phyloP scores from a whole-genome alignment of 768 basidiomycete genomes.

The Cantharellus anzutake region DNA sequence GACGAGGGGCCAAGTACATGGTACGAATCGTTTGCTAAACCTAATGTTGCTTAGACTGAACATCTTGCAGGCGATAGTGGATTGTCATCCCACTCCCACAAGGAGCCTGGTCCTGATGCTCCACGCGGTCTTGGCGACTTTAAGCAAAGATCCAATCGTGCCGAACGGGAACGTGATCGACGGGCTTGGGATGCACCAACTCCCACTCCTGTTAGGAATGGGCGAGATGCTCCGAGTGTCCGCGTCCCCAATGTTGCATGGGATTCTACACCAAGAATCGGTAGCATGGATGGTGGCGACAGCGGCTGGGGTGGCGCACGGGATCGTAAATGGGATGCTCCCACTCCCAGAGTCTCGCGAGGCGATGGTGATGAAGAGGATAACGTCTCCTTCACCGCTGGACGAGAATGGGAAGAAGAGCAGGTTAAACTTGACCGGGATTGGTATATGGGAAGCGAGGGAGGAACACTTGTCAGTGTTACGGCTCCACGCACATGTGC shows the following conservation, averaged over 20 bases:
- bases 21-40: constrained; percentile 18
- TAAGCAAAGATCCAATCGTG: constrained; percentile 72
- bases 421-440: constrained; percentile 81
- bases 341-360: constrained; percentile 51
- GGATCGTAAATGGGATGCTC: constrained; percentile 57
- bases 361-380: constrained; percentile 33
- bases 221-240: constrained; percentile 57
- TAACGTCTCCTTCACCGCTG: constrained; percentile 45
- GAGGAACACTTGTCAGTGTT: constrained; percentile 43
- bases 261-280: constrained; percentile 74
- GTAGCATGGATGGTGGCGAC: constrained; percentile 24
- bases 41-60: too few relatives aligned
- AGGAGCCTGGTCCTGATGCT: constrained; percentile 34
- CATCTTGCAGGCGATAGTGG: constrained; percentile 19
- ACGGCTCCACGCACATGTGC: neutral
- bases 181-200: constrained; percentile 16
- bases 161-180: constrained; percentile 34
- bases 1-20: constrained; percentile 48
- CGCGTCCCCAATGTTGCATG: constrained; percentile 84
- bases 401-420: constrained; percentile 94
- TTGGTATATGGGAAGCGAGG: constrained; percentile 90
- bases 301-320: constrained; percentile 40
- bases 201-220: neutral
- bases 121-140: constrained; percentile 82
- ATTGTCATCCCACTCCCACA: constrained; percentile 45